These are phyloP conservation scores for Striga asiatica DNA, from an alignment of 257 asterid genomes.

Conservation along the genomic window DNA sequence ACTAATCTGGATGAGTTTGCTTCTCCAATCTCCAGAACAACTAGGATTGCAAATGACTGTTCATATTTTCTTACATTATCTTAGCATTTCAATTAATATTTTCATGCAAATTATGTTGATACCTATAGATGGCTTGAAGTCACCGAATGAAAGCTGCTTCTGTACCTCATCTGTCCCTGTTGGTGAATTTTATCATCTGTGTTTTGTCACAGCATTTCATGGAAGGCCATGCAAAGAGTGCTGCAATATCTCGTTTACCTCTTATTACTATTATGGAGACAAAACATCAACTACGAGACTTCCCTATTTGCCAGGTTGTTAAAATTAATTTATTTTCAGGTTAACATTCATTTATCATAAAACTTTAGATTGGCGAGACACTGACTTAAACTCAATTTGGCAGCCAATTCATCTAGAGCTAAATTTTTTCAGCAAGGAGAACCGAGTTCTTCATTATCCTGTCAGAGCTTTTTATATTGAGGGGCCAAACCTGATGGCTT, in stretches of 20 bases:
- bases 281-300: constrained; percentile 59
- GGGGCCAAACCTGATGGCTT: constrained; percentile 89
- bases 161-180: constrained; percentile 3
- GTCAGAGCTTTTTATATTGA: constrained; percentile 88
- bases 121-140: too few species aligned
- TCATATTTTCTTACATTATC: background rate
- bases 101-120: background rate
- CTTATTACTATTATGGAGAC: constrained; percentile 68
- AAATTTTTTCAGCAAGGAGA: constrained; percentile 82
- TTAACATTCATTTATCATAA: constrained; percentile 2
- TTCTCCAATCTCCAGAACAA: background rate
- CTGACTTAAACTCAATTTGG: constrained; percentile 26
- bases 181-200: constrained; percentile 20
- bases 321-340: constrained; percentile 1
- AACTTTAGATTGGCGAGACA: background rate
- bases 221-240: constrained; percentile 98
- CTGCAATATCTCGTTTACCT: constrained; percentile 94
- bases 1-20: background rate
- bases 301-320: constrained; percentile 87
- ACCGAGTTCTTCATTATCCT: constrained; percentile 92
- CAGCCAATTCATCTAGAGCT: constrained; percentile 96
- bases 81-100: background rate
- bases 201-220: constrained; percentile 80
- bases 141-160: background rate
- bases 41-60: background rate